Base-by-base conservation (phyloP, 1,284 basidiomycete genomes). In the Cryptococcus jaspeensis region DNA sequence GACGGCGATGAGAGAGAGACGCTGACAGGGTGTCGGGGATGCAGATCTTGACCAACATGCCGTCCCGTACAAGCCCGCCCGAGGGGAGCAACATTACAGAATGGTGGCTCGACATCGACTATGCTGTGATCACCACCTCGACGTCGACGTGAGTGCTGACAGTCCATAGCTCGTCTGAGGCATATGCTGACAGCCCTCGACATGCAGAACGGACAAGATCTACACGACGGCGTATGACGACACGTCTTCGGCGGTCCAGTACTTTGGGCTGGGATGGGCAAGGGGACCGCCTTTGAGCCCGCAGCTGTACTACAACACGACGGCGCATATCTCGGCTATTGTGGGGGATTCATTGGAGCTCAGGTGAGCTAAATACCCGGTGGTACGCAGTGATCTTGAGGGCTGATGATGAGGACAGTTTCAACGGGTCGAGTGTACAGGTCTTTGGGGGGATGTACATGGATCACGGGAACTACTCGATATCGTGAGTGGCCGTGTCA, bases 391-490 rank as follows among this genome's bases (percentile, higher is more conserved):
- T n/a, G n/a, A n/a, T n/a, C n/a, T n/a, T n/a, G 23, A 9, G 25
- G 20, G 45, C 49, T 46, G 40, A 49, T 15, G 16, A 32, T 36
- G 28, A 22, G 15, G 23, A 8, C 28, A 50, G 60, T 1, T 65
- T 65, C 48, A 63, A 52, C 22, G 64, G 64, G 1, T 58, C 64
- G 3, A 59, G 56, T 1, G 41, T 61, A 8, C 59, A 61, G 51
- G 18, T 65, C 1, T 60, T 59, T 51, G 63, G 58, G 32, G 39
- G 39, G 16, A n/a, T 60, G 5, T 38, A 54, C 40, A 35, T 13
- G 23, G 49, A 62, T 46, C 63, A 65, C 46, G 63, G 63, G 4
- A 65, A 62, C 25, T 65, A 60, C 42, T 58, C 58, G 13, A 46
- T 62, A 25, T 46, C 28, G 59, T 57, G 15, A 40, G 12, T n/a